Evolutionary conservation across 2,329 filamentous ascomycete genomes (phyloP).

Genomic region (Ophiocordyceps australis): DNA sequence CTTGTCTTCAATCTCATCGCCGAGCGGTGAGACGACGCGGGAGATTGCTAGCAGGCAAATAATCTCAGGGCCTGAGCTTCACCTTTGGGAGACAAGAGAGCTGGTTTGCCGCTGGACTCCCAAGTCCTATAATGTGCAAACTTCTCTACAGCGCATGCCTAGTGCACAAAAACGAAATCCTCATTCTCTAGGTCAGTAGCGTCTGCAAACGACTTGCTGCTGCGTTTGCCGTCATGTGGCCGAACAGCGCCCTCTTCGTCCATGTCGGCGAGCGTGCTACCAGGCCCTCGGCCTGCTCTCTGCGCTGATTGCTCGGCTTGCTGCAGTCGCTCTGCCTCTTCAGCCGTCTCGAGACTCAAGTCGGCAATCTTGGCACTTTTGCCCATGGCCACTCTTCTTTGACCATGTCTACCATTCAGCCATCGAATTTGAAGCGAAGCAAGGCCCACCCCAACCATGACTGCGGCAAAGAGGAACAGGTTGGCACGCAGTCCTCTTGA

Average conservation of each 20-base stretch:
- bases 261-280: conserved; percentile 1
- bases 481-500: conserved; percentile 38
- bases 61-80: too few relatives aligned
- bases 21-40: too few relatives aligned
- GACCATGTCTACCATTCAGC: conserved; percentile 36
- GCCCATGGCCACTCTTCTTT: conserved; percentile 33
- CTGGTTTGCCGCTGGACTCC: too few relatives aligned
- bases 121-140: too few relatives aligned
- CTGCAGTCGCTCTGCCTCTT: conserved; percentile 19
- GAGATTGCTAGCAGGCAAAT: too few relatives aligned
- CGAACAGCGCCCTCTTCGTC: conserved; percentile 4
- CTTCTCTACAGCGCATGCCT: too few relatives aligned
- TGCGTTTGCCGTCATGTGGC: conserved; percentile 2
- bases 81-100: too few relatives aligned
- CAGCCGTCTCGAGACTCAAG: conserved; percentile 33
- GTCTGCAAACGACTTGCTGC: conserved; percentile 21
- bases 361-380: conserved; percentile 41
- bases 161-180: conserved; percentile 42
- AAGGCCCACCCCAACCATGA: conserved; percentile 29
- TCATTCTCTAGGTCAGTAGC: conserved; percentile 43
- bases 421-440: conserved; percentile 27
- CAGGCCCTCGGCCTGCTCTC: conserved; percentile 3
- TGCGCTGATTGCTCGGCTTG: conserved; percentile 8
- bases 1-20: too few relatives aligned
- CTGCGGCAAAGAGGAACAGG: conserved; percentile 38